phyloP scores from a whole-genome alignment of 768 basidiomycete species.

The Lactifluus subvellereus region DNA sequence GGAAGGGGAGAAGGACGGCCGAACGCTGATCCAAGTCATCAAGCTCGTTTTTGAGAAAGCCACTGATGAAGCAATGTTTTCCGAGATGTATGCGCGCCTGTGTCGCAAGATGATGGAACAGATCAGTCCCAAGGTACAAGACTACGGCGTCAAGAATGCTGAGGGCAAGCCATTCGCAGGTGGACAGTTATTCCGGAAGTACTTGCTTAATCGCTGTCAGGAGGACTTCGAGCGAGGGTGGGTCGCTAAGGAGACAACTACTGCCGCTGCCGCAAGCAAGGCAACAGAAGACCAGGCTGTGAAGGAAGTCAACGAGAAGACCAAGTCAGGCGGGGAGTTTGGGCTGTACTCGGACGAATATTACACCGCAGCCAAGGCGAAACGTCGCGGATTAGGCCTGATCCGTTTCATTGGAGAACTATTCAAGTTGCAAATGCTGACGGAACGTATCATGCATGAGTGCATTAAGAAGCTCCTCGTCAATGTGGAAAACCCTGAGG shows the following conservation, averaged over 20 bases:
- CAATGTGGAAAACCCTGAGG: constrained; percentile 92
- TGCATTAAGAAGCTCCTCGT: constrained; percentile 93
- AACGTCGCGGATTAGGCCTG: constrained; percentile 92
- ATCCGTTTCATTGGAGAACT: constrained; percentile 98
- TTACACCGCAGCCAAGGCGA: constrained; percentile 93
- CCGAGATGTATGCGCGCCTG: constrained; percentile 94
- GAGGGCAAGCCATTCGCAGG: constrained; percentile 90
- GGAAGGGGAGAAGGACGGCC: constrained; percentile 86
- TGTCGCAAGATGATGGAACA: constrained; percentile 95
- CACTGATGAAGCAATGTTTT: constrained; percentile 92
- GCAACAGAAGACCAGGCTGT: constrained; percentile 53
- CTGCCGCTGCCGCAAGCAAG: constrained; percentile 26
- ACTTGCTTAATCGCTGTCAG: constrained; percentile 92
- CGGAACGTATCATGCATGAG: constrained; percentile 97
- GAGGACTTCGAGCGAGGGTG: constrained; percentile 97
- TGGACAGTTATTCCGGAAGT: constrained; percentile 93
- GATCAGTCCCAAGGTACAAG: constrained; percentile 81
- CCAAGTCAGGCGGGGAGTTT: constrained; percentile 43
- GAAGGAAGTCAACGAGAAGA: constrained; percentile 37
- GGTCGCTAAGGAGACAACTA: constrained; percentile 81
- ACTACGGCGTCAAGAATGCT: constrained; percentile 73
- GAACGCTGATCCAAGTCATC: constrained; percentile 93
- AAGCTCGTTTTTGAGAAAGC: constrained; percentile 96
- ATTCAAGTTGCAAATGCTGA: constrained; percentile 98
- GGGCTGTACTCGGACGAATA: constrained; percentile 93